Evolutionary conservation across 2,329 filamentous ascomycete species (phyloP), one percentile per base, ranked within the genome.

Genomic region (Chrysosporium queenslandicum): DNA sequence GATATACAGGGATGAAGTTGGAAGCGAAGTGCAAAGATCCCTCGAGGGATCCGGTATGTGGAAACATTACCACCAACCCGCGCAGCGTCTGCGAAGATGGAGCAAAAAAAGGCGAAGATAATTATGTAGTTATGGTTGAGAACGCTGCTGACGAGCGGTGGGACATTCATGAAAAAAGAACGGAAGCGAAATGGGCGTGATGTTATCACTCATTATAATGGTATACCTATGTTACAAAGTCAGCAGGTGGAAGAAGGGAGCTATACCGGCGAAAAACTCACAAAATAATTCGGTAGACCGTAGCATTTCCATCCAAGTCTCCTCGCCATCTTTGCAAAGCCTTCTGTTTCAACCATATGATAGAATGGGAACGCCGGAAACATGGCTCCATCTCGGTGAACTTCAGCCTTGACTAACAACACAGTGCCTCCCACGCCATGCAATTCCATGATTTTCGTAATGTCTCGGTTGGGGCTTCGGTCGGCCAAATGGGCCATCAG

Each of bases 341-440:
- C 92, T 65, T 98, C 92, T 0, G 92, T 97, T 75, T 98, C 92
- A 56, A 98, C 94, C 55, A 98, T 76, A 69, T 98, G 86, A 66
- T 96, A 97, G 66, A 98, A 98, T 2, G 91, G 72, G 66, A 98
- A 98, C 0, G 92, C 81, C 16, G 92, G 92, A 72, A 98, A 98
- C 91, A 97, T 98, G 66, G 92, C 91, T 18, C 92, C 92, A 64
- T 98, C 92, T 23, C 92, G 82, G 67, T 98, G 92, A 21, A 98
- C 92, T 55, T 97, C 90, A 1, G 90, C 92, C 74, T 95, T 96
- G 55, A 98, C 92, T 63, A 98, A 74, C 58, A 98, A 74, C 1
- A 90, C 87, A 0, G 91, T 94, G 32, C 92, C 92, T 52, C 92
- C 92, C 2, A 98, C 92, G 46, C 92, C 92, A 66, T 98, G 92